A percentile compares a stretch with the other conserved stretches of the same genome.
Evolutionary conservation across 2,329 filamentous ascomycete genomes (phyloP).

Genomic region (Microdochium nivale): DNA sequence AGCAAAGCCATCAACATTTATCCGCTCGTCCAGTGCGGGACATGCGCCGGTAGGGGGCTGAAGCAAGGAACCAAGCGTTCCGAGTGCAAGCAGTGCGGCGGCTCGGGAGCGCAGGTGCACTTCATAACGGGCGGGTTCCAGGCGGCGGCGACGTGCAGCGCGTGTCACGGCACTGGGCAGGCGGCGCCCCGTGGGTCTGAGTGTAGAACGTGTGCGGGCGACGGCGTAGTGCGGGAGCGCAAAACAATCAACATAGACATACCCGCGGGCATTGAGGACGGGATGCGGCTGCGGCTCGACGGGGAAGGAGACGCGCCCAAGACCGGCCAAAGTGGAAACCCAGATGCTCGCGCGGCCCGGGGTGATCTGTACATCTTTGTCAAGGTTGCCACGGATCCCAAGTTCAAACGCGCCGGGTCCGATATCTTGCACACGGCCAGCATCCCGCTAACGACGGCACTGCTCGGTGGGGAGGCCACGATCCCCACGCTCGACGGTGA

Average conservation of each 20-base stretch:
- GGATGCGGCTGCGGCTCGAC: conserved; percentile 80
- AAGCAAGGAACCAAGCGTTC: conserved; percentile 70
- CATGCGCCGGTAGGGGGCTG: conserved; percentile 75
- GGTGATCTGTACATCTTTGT: conserved; percentile 92
- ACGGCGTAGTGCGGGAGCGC: conserved; percentile 75
- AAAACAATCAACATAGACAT: conserved; percentile 86
- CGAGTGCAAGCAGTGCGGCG: conserved; percentile 72
- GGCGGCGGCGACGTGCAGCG: conserved; percentile 81
- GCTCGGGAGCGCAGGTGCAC: conserved; percentile 79
- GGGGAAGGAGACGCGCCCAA: conserved; percentile 82
- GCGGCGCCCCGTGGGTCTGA: conserved; percentile 71
- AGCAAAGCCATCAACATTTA: conserved; percentile 82
- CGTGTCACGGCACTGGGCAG: conserved; percentile 72
- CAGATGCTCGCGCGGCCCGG: conserved; percentile 55
- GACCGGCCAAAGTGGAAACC: conserved; percentile 59
- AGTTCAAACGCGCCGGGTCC: conserved; percentile 79
- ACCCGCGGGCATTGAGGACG: conserved; percentile 90
- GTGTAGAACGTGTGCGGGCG: conserved; percentile 70
- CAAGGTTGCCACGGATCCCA: conserved; percentile 77
- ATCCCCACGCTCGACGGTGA: conserved; percentile 87
- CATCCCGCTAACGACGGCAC: conserved; percentile 84
- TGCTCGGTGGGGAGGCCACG: conserved; percentile 82
- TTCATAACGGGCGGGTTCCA: conserved; percentile 91
- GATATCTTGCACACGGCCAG: conserved; percentile 90
- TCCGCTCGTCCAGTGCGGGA: conserved; percentile 71